Percentiles rank a stretch among this genome's conserved stretches.
phyloP scores from a whole-genome alignment of 192 early-diverging fungal genomes.

The Coemansia sp. region DNA sequence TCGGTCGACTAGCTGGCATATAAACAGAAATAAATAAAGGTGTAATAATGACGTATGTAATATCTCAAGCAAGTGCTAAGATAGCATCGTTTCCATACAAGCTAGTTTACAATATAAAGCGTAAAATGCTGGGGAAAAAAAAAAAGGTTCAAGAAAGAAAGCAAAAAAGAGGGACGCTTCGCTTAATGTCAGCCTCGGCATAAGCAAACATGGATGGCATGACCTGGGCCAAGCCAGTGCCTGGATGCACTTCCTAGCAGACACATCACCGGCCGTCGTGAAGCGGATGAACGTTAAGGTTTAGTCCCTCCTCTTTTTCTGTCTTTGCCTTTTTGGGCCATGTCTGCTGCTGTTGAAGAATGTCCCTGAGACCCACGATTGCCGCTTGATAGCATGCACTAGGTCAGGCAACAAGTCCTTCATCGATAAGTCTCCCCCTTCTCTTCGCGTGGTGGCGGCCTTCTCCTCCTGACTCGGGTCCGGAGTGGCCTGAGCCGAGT shows the following conservation, averaged over 20 bases:
- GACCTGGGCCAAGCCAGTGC: constrained; percentile 9
- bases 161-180: neutral
- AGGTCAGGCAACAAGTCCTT: neutral
- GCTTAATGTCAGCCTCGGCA: neutral
- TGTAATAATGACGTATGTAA: neutral
- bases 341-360: neutral
- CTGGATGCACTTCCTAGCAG: constrained; percentile 9
- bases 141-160: constrained; percentile 1
- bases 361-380: constrained; percentile 5
- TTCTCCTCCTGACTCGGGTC: constrained; percentile 4
- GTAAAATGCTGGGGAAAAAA: neutral
- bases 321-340: constrained; percentile 14
- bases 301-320: neutral
- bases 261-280: neutral
- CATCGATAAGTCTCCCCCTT: constrained; percentile 1
- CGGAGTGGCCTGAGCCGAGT: neutral
- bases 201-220: constrained; percentile 8
- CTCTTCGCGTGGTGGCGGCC: neutral
- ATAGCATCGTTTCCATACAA: neutral
- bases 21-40: neutral
- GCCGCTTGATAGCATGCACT: constrained; percentile 8
- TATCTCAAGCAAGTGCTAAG: neutral
- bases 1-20: neutral
- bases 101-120: no score
- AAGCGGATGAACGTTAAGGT: constrained; percentile 1